Evolutionary conservation across 352 stramenopile genomes (phyloP).

Genomic region (Thalassiosira sp.): DNA sequence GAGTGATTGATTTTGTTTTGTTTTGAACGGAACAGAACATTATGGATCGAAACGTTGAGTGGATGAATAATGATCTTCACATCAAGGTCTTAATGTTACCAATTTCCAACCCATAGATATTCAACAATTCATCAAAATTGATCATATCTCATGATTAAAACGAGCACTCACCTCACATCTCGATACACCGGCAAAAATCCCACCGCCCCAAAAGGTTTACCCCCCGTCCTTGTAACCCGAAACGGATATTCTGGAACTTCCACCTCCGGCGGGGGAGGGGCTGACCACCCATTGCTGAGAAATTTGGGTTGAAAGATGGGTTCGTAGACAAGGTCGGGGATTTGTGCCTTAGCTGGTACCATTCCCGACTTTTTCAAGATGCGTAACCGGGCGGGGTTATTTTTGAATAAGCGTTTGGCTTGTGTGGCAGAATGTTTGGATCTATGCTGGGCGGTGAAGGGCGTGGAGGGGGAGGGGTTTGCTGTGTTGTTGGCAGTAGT

Average conservation of each 20-base stretch:
- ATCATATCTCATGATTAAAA: background rate
- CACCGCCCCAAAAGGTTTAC: slow-evolving; percentile 68
- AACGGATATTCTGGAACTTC: slow-evolving; percentile 72
- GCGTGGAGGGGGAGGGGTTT: background rate
- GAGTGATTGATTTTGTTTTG: too few species aligned
- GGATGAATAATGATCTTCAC: slow-evolving; percentile 11
- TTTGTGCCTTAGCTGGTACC: slow-evolving; percentile 11
- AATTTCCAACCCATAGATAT: background rate
- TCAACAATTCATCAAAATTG: background rate
- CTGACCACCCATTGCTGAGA: slow-evolving; percentile 73
- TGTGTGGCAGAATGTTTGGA: slow-evolving; percentile 58
- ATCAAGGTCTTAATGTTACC: background rate
- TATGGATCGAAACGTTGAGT: too few species aligned
- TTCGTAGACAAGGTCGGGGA: slow-evolving; percentile 25
- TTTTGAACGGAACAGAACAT: too few species aligned
- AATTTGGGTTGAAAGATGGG: slow-evolving; percentile 56
- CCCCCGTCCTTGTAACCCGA: slow-evolving; percentile 57
- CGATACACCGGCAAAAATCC: slow-evolving; percentile 81
- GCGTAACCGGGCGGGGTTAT: slow-evolving; percentile 65
- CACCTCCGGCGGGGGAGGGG: slow-evolving; percentile 46
- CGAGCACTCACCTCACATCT: slow-evolving; percentile 63
- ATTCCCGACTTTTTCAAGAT: slow-evolving; percentile 37
- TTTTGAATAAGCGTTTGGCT: slow-evolving; percentile 77
- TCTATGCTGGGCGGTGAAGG: slow-evolving; percentile 1
- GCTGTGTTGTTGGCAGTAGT: background rate